These are phyloP conservation scores for Melampsora americana DNA, from an alignment of 1,284 basidiomycete genomes.

Conservation along the genomic window DNA sequence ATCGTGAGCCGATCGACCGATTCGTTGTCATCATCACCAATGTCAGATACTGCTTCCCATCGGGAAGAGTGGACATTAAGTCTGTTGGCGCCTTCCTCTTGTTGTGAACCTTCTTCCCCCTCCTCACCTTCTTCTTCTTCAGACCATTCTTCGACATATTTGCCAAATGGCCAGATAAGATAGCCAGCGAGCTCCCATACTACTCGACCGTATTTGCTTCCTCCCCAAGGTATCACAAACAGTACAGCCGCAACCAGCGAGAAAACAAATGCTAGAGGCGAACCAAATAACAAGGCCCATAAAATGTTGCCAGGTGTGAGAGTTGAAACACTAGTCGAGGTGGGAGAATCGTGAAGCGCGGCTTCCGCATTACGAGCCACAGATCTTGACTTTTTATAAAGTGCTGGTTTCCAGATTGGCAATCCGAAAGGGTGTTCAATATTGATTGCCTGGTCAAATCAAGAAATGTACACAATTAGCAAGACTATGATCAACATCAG, in stretches of 20 bases:
- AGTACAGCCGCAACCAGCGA: conserved; percentile 67
- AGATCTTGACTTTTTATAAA: conserved; percentile 97
- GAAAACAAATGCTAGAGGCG: conserved; percentile 81
- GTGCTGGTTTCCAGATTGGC: conserved; percentile 98
- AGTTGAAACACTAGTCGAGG: conserved; percentile 84
- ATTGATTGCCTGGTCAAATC: conserved; percentile 53
- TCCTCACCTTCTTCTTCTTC: conserved; percentile 55
- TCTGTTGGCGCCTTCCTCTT: conserved; percentile 47
- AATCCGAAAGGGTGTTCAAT: conserved; percentile 94
- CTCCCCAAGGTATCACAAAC: conserved; percentile 70
- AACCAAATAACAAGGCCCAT: conserved; percentile 81
- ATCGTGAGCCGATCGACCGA: conserved; percentile 56
- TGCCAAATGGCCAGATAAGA: conserved; percentile 92
- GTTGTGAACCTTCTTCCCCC: neutral
- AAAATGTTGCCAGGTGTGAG: conserved; percentile 80
- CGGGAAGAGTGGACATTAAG: conserved; percentile 47
- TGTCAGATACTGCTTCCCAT: conserved; percentile 44
- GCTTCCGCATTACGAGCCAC: conserved; percentile 94
- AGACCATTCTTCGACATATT: conserved; percentile 83
- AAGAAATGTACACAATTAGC: neutral
- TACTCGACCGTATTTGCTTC: conserved; percentile 77
- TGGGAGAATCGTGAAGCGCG: conserved; percentile 85
- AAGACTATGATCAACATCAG: neutral
- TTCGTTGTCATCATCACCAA: conserved; percentile 55
- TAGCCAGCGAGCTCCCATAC: conserved; percentile 93